phyloP scores from a whole-genome alignment of 495 filamentous ascomycete species.

The Aspergillus leporis region DNA sequence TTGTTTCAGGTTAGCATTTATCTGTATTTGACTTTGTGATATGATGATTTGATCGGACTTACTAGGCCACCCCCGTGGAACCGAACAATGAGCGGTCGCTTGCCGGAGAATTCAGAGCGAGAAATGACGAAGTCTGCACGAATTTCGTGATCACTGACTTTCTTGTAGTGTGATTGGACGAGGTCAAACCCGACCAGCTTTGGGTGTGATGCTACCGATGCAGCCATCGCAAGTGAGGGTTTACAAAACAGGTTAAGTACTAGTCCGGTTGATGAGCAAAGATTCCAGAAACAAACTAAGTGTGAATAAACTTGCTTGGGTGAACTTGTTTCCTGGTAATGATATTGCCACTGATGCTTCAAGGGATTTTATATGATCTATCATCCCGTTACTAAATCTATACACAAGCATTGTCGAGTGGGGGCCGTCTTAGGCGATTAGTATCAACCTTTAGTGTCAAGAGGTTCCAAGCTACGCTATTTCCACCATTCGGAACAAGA shows the following conservation, averaged over 20 bases:
- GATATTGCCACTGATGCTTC: no score
- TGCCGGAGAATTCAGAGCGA: constrained; percentile 14
- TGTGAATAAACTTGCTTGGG: no score
- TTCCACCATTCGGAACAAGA: background rate
- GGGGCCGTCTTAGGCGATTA: no score
- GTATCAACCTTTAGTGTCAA: no score
- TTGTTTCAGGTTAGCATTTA: constrained; percentile 8
- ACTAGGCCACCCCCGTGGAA: constrained; percentile 41
- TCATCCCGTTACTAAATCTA: no score
- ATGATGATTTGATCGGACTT: constrained; percentile 2
- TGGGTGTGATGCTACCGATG: background rate
- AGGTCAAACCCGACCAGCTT: constrained; percentile 32
- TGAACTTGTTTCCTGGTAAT: no score
- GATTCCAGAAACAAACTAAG: no score
- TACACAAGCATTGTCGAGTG: no score
- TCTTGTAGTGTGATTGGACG: constrained; percentile 35
- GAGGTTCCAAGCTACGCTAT: no score
- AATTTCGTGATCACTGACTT: constrained; percentile 31
- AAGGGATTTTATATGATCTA: no score
- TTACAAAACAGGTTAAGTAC: background rate
- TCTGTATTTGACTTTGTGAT: background rate
- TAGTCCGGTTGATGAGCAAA: background rate
- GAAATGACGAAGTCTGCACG: constrained; percentile 37
- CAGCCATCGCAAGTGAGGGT: background rate
- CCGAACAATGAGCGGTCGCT: constrained; percentile 31